Evolutionary conservation across 2,329 filamentous ascomycete species (phyloP).

Genomic region (Trichoderma koningii): DNA sequence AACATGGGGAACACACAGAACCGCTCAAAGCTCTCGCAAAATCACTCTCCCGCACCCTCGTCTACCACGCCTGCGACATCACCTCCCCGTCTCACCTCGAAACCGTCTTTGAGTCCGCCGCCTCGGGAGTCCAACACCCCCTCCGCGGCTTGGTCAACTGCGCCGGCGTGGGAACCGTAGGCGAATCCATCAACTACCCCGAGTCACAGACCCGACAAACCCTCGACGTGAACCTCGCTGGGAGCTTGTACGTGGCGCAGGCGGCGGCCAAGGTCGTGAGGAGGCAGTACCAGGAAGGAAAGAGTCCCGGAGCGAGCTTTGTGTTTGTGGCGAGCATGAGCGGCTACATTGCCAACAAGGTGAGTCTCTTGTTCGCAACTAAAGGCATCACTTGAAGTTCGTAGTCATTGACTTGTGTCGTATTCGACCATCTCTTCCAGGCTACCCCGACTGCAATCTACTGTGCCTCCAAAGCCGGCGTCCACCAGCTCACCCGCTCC

Average conservation of each 20-base stretch:
- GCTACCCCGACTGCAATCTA: slow-evolving; percentile 48
- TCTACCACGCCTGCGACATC: slow-evolving; percentile 22
- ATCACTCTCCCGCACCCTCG: not conserved
- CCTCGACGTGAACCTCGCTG: slow-evolving; percentile 50
- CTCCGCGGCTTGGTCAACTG: slow-evolving; percentile 39
- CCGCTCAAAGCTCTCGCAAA: slow-evolving; percentile 20
- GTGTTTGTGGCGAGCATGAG: slow-evolving; percentile 55
- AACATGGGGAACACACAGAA: not conserved
- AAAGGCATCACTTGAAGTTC: not conserved
- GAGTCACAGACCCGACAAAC: slow-evolving; percentile 33
- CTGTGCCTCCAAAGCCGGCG: slow-evolving; percentile 57
- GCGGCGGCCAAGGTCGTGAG: slow-evolving; percentile 50
- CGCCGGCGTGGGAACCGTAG: slow-evolving; percentile 38
- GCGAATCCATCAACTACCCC: slow-evolving; percentile 35
- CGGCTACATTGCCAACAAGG: slow-evolving; percentile 44
- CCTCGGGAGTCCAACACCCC: slow-evolving; percentile 31
- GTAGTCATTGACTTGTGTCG: not conserved
- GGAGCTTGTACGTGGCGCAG: slow-evolving; percentile 51
- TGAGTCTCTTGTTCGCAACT: slow-evolving; percentile 33
- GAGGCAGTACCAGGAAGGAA: slow-evolving; percentile 36
- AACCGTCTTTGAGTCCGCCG: slow-evolving; percentile 1
- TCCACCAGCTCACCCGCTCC: slow-evolving; percentile 53
- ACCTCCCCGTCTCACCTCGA: not conserved
- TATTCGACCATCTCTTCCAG: slow-evolving; percentile 28
- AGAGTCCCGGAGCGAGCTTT: slow-evolving; percentile 45